A percentile compares a stretch with the other conserved stretches of the same genome.
Evolutionary conservation across 2,329 filamentous ascomycete species (phyloP).

Genomic region (Leptographium radiaticola): DNA sequence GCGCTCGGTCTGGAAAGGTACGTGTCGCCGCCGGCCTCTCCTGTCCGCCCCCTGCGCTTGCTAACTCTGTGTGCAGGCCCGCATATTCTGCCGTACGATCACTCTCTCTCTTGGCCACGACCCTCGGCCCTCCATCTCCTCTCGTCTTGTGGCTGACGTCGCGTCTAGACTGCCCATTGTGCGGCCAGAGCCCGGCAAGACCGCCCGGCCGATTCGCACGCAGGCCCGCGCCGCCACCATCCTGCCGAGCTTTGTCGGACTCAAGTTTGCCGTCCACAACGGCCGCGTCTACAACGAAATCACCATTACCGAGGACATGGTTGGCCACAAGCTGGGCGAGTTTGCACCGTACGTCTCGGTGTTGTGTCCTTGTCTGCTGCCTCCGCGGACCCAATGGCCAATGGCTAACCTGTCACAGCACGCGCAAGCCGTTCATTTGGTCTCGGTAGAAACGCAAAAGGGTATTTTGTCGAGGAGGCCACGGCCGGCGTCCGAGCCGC

Average conservation of each 20-base stretch:
- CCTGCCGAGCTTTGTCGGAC: slow-evolving; percentile 79
- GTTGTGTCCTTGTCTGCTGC: neutral
- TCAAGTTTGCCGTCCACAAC: slow-evolving; percentile 85
- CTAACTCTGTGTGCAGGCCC: slow-evolving; percentile 25
- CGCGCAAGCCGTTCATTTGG: slow-evolving; percentile 46
- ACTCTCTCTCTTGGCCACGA: neutral
- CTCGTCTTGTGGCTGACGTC: neutral
- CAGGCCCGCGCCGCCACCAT: slow-evolving; percentile 82
- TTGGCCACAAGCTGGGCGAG: slow-evolving; percentile 87
- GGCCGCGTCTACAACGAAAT: slow-evolving; percentile 78
- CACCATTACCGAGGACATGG: slow-evolving; percentile 86
- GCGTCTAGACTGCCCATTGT: slow-evolving; percentile 48
- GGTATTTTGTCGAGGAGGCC: neutral
- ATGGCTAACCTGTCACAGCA: slow-evolving; percentile 22
- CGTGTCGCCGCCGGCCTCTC: neutral
- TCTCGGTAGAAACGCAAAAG: slow-evolving; percentile 9
- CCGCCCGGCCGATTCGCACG: slow-evolving; percentile 63
- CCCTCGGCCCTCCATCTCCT: neutral
- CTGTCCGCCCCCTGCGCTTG: neutral
- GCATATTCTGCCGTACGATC: slow-evolving; percentile 39
- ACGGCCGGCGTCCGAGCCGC: neutral
- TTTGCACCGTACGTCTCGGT: slow-evolving; percentile 61
- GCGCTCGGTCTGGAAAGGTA: slow-evolving; percentile 85
- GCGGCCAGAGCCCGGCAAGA: slow-evolving; percentile 45
- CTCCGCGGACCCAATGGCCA: too few species aligned